Percentiles rank a stretch among this genome's conserved stretches.
phyloP scores from a whole-genome alignment of 169 alveolate species.

The Plasmodium relictum region DNA sequence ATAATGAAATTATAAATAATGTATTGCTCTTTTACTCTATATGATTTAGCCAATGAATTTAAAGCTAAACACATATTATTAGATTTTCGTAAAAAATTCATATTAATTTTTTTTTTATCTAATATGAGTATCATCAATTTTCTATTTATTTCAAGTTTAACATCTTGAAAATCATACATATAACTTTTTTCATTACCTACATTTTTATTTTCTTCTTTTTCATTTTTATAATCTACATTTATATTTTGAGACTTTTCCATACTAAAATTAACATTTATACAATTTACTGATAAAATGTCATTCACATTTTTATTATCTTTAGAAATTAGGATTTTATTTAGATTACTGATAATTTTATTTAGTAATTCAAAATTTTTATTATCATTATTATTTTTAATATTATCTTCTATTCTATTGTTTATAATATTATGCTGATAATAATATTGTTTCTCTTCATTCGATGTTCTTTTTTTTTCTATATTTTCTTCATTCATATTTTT shows the following conservation, averaged over 20 bases:
- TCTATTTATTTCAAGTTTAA: conserved; percentile 33
- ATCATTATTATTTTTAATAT: conserved; percentile 17
- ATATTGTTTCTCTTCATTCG: neutral
- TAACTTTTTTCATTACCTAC: neutral
- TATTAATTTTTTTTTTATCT: conserved; percentile 36
- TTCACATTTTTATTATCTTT: neutral
- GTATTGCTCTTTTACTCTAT: conserved; percentile 72
- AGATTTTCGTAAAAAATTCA: conserved; percentile 74
- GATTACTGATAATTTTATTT: neutral
- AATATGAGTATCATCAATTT: conserved; percentile 43
- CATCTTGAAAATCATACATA: neutral
- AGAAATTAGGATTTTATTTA: neutral
- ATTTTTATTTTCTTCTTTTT: neutral
- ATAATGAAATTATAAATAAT: conserved; percentile 70
- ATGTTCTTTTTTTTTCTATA: neutral
- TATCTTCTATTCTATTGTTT: neutral
- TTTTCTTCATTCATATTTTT: neutral
- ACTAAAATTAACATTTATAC: neutral
- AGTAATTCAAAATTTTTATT: conserved; percentile 3
- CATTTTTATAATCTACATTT: neutral
- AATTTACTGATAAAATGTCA: neutral
- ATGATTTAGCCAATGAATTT: conserved; percentile 47
- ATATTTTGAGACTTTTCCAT: neutral
- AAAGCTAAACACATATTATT: conserved; percentile 75
- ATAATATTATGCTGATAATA: neutral